Conservation (phyloP, 164 flowering plant genomes). For the Aristolochia californica region DNA sequence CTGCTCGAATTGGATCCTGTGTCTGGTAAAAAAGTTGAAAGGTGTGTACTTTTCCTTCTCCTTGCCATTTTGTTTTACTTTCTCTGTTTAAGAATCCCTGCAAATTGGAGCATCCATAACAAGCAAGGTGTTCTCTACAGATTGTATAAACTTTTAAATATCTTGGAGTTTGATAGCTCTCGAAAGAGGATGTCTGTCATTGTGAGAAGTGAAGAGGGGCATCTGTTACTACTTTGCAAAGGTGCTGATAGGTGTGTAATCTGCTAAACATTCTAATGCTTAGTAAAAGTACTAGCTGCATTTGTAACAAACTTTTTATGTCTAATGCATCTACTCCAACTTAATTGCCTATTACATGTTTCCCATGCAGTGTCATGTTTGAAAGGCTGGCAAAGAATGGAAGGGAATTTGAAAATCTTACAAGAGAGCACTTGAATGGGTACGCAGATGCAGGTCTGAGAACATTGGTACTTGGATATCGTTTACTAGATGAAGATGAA, state of each 20-base stretch:
- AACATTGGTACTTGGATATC: slow-evolving; percentile 84
- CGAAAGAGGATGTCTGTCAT: slow-evolving; percentile 94
- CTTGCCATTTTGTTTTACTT: not conserved
- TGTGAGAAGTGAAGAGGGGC: slow-evolving; percentile 63
- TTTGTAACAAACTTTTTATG: not conserved
- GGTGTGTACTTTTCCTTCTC: slow-evolving; percentile 35
- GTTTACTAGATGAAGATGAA: slow-evolving; percentile 64
- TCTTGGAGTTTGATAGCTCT: slow-evolving; percentile 84
- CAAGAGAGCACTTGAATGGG: slow-evolving; percentile 59
- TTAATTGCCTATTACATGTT: slow-evolving; percentile 1
- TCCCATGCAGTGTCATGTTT: slow-evolving; percentile 76
- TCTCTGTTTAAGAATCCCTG: not conserved
- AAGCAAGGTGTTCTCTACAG: slow-evolving; percentile 23
- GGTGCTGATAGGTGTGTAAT: slow-evolving; percentile 93
- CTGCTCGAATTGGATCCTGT: slow-evolving; percentile 49
- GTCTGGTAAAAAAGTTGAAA: slow-evolving; percentile 48
- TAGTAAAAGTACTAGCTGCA: too few species aligned
- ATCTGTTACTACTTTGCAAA: slow-evolving; percentile 66
- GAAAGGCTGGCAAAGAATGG: slow-evolving; percentile 70
- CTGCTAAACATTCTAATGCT: not conserved
- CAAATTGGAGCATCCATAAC: not conserved
- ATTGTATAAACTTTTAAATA: slow-evolving; percentile 54
- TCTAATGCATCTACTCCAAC: not conserved
- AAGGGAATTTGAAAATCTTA: slow-evolving; percentile 53
- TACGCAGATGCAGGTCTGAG: slow-evolving; percentile 96